Conservation (phyloP, 805 yeast species). For the Lachancea kluyveri region DNA sequence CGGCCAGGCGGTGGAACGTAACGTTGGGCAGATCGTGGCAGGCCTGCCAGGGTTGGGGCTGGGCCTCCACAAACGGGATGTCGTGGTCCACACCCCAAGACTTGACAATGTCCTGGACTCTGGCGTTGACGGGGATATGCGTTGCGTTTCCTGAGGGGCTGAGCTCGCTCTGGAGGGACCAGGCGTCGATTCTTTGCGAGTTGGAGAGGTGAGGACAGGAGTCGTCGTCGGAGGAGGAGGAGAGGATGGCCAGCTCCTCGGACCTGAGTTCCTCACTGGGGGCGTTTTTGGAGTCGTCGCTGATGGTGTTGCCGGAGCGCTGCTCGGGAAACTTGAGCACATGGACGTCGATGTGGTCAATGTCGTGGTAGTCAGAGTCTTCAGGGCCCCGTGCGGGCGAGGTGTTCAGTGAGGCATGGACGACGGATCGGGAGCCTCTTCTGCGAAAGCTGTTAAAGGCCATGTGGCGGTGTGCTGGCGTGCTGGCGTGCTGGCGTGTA, state of each 20-base stretch:
- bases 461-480: too few species aligned
- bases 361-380: background rate
- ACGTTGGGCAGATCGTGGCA: constrained; percentile 11
- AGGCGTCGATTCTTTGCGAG: constrained; percentile 21
- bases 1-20: constrained; percentile 8
- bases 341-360: constrained; percentile 10
- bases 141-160: background rate
- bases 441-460: constrained; percentile 13
- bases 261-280: constrained; percentile 14
- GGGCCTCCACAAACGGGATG: constrained; percentile 4
- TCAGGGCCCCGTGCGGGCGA: too few species aligned
- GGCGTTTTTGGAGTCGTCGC: constrained; percentile 9
- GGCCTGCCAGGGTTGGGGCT: background rate
- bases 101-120: constrained; percentile 21
- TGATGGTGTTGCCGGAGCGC: constrained; percentile 7
- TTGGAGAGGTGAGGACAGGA: constrained; percentile 6
- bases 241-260: constrained; percentile 18
- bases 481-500: too few species aligned
- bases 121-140: constrained; percentile 5
- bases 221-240: constrained; percentile 11
- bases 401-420: constrained; percentile 17
- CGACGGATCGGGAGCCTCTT: constrained; percentile 17
- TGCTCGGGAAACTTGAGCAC: constrained; percentile 15
- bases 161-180: constrained; percentile 17
- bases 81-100: constrained; percentile 33